A percentile compares a stretch with the other conserved stretches of the same genome.
phyloP scores from a whole-genome alignment of 2,329 filamentous ascomycete genomes.

The Seiridium cupressi region DNA sequence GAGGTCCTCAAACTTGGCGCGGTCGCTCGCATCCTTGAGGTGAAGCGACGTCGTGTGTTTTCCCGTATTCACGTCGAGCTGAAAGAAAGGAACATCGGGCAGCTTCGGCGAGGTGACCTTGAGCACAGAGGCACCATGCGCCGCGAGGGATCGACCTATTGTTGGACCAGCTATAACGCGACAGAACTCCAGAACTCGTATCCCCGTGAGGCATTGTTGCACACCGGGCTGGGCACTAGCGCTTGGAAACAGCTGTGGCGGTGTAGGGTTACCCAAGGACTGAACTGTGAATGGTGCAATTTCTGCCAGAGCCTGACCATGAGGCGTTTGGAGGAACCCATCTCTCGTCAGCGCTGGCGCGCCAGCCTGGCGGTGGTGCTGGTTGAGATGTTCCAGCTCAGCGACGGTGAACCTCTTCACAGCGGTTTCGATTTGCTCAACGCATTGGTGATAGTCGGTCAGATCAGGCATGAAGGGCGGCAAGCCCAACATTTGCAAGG shows the following conservation, averaged over 20 bases:
- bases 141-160: conserved; percentile 68
- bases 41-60: conserved; percentile 67
- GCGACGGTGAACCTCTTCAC: conserved; percentile 52
- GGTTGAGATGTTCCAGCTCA: conserved; percentile 60
- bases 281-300: conserved; percentile 49
- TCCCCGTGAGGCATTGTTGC: conserved; percentile 48
- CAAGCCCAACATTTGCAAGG: conserved; percentile 68
- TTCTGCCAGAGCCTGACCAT: conserved; percentile 43
- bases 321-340: conserved; percentile 54
- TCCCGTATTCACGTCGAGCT: conserved; percentile 70
- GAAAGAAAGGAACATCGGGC: conserved; percentile 71
- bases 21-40: conserved; percentile 53
- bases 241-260: conserved; percentile 39
- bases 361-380: conserved; percentile 55
- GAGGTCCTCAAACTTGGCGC: conserved; percentile 55
- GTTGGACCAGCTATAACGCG: conserved; percentile 76
- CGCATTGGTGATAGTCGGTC: conserved; percentile 57
- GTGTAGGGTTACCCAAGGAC: conserved; percentile 47
- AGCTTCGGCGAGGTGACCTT: conserved; percentile 68
- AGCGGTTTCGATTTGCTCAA: conserved; percentile 56
- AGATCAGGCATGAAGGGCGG: conserved; percentile 60
- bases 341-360: conserved; percentile 57
- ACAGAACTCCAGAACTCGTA: conserved; percentile 73
- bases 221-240: conserved; percentile 27
- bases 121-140: conserved; percentile 72